Percentiles rank a stretch among this genome's conserved stretches.
phyloP scores from a whole-genome alignment of 2,329 filamentous ascomycete genomes.

The Teratosphaeria viscida region DNA sequence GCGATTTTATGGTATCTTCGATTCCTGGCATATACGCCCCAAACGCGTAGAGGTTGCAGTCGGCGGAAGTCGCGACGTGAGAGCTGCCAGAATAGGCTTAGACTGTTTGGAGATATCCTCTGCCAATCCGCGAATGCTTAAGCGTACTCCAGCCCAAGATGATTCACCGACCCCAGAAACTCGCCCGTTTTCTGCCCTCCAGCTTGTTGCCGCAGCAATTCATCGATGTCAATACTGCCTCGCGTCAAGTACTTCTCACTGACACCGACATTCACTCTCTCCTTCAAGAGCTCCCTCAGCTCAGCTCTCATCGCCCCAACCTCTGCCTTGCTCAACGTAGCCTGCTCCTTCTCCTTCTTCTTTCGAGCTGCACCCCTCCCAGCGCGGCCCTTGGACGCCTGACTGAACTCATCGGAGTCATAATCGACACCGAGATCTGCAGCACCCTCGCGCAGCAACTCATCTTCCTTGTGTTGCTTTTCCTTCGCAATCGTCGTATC shows the following conservation, averaged over 20 bases:
- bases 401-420: conserved; percentile 73
- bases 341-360: conserved; percentile 62
- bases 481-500: conserved; percentile 78
- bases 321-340: conserved; percentile 61
- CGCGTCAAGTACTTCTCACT: conserved; percentile 76
- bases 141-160: neutral
- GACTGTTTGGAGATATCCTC: neutral
- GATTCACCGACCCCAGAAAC: conserved; percentile 50
- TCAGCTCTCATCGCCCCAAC: conserved; percentile 59
- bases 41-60: neutral
- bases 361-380: conserved; percentile 61
- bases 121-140: neutral
- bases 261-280: conserved; percentile 75
- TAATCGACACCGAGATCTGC: conserved; percentile 92
- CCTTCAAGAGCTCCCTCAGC: conserved; percentile 57
- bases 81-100: neutral
- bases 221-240: conserved; percentile 72
- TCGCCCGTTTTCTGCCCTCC: conserved; percentile 47
- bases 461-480: conserved; percentile 71
- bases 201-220: conserved; percentile 43
- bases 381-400: conserved; percentile 46
- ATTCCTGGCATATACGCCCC: no score
- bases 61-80: neutral
- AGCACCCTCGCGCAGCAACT: conserved; percentile 73
- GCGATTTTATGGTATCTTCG: neutral